Evolutionary conservation across 805 yeast genomes (phyloP).

Genomic region (Kuraishia ogatae): DNA sequence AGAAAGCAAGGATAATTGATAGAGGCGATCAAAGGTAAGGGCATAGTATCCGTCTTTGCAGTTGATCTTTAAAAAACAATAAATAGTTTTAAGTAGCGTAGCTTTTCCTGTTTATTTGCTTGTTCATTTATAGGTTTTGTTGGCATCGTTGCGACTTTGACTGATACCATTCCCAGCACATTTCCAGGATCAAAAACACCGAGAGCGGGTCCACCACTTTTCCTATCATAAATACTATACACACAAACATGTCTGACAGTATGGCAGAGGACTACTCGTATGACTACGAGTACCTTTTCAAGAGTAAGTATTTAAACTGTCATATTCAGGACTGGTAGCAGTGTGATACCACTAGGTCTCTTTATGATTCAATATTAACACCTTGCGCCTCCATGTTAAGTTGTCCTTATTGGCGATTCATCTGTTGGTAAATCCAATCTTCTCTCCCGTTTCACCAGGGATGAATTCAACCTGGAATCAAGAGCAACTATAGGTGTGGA

Average conservation of each 20-base stretch:
- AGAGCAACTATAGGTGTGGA: constrained; percentile 97
- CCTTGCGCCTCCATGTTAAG: constrained; percentile 25
- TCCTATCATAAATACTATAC: background rate
- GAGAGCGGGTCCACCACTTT: background rate
- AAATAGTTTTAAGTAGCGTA: no score
- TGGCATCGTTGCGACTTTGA: no score
- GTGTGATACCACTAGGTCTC: no score
- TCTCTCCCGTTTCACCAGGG: constrained; percentile 87
- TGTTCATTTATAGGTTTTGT: no score
- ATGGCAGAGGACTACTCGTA: constrained; percentile 62
- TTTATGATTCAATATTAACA: no score
- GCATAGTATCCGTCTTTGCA: no score
- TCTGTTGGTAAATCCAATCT: constrained; percentile 96
- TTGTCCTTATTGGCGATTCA: constrained; percentile 93
- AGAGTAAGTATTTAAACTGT: constrained; percentile 30
- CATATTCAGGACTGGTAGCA: background rate
- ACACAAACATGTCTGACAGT: constrained; percentile 18
- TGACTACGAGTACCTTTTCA: constrained; percentile 89
- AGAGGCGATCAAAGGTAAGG: background rate
- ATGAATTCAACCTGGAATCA: constrained; percentile 90
- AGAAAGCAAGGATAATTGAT: background rate
- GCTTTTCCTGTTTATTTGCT: no score
- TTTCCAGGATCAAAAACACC: background rate
- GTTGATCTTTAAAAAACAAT: no score
- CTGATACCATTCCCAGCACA: no score